Evolutionary conservation across 257 asterid genomes (phyloP), one percentile per base, ranked within the genome.

Genomic region (Eustoma russellianum): DNA sequence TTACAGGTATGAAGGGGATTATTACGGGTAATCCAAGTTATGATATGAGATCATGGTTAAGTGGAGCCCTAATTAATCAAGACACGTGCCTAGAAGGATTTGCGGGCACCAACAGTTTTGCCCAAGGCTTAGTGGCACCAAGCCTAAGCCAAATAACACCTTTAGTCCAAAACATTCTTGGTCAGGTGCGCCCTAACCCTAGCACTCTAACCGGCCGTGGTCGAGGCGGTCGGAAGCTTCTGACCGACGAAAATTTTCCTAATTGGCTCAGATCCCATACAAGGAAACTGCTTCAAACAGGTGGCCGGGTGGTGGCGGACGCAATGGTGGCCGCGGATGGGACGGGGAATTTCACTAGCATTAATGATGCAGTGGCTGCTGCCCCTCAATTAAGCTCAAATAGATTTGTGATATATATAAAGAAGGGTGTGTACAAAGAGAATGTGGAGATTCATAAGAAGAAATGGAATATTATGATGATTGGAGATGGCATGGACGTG

Each of bases 401-500:
- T 18, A 64, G 83, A 61, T 74, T 70, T 47, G 69, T 78, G 5
- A 76, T 83, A 17, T 68, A 78, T 45, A 53, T 83, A 12, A 83
- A 80, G 74, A 74, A 63, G 28, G 94, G 94, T 5, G 69, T 80
- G 16, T 83, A 83, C 41, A 66, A 24, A 5, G 90, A 83, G 59
- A 64, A 76, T 46, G 77, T 80, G 30, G 83, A 83, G 17, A 78
- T 83, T 3, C 59, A 72, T 38, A 83, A 80, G 76, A 73, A 80
- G 65, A 80, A 83, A 64, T 71, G 81, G 86, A 78, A 83, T 49
- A 63, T 83, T 12, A 69, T 80, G 82, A 18, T 83, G 76, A 56
- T 78, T 17, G 94, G 94, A 54, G 94, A 83, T 33, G 94, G 94
- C 35, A 65, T 76, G 30, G 85, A 74, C 54, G 74, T 46, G n/a